Evolutionary conservation across 768 basidiomycete genomes (phyloP).

Genomic region (Omphalotus guepiniiformis): DNA sequence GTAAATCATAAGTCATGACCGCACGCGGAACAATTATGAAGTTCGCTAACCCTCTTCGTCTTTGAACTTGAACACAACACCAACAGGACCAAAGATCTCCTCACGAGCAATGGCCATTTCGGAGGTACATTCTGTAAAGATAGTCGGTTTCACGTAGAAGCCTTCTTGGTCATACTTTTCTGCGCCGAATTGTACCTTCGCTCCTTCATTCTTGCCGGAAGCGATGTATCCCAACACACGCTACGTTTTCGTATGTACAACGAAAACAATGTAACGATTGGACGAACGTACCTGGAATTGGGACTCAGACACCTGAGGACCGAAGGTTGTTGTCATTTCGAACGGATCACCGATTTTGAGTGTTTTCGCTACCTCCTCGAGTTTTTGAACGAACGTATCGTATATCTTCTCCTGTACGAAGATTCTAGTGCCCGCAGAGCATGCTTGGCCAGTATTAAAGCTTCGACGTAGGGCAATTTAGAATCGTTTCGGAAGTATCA

Average conservation of each 20-base stretch:
- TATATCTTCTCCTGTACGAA: conserved; percentile 78
- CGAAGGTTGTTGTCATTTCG: conserved; percentile 52
- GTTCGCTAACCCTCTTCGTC: conserved; percentile 36
- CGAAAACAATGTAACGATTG: background rate
- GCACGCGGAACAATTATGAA: background rate
- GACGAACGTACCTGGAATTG: conserved; percentile 61
- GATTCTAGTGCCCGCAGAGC: conserved; percentile 79
- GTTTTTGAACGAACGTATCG: conserved; percentile 66
- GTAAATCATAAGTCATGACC: background rate
- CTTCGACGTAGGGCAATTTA: conserved; percentile 12
- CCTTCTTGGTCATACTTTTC: conserved; percentile 42
- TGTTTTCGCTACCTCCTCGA: conserved; percentile 47
- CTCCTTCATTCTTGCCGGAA: conserved; percentile 61
- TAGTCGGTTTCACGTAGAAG: conserved; percentile 64
- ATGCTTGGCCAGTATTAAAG: conserved; percentile 59
- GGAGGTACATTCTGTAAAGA: conserved; percentile 57
- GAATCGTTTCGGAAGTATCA: background rate
- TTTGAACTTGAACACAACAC: conserved; percentile 64
- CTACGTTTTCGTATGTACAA: conserved; percentile 23
- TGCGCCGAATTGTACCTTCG: conserved; percentile 59
- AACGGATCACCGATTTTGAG: conserved; percentile 74
- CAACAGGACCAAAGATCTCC: conserved; percentile 78
- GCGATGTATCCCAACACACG: conserved; percentile 72
- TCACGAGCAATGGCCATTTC: conserved; percentile 67
- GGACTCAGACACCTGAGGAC: conserved; percentile 73